Conservation (phyloP, 2,329 filamentous ascomycete species). For the Didymella segeticola region DNA sequence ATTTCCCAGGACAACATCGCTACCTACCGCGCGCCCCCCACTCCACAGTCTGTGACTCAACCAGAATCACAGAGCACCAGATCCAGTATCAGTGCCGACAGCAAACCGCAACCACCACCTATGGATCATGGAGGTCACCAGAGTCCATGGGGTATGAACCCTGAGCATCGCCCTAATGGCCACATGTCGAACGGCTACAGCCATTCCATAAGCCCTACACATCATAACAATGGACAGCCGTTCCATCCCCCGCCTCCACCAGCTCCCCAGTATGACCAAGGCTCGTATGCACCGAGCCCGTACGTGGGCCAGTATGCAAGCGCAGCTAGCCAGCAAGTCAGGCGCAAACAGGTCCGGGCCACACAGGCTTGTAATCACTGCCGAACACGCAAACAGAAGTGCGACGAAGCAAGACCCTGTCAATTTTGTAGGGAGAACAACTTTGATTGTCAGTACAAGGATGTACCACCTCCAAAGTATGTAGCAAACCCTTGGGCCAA, state of each 20-base stretch:
- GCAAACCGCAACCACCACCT: conserved; percentile 36
- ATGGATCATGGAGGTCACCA: conserved; percentile 48
- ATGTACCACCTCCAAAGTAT: conserved; percentile 90
- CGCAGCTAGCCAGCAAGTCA: conserved; percentile 30
- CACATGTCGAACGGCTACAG: conserved; percentile 43
- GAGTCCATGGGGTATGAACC: conserved; percentile 40
- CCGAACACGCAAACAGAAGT: conserved; percentile 51
- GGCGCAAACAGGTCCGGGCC: conserved; percentile 48
- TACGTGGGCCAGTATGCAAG: conserved; percentile 41
- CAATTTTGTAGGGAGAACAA: conserved; percentile 82
- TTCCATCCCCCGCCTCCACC: conserved; percentile 41
- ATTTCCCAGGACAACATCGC: conserved; percentile 45
- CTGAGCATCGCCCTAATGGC: conserved; percentile 45
- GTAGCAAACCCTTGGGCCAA: conserved; percentile 36
- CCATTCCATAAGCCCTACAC: conserved; percentile 39
- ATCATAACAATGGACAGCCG: conserved; percentile 35
- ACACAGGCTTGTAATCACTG: conserved; percentile 70
- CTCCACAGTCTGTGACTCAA: conserved; percentile 33
- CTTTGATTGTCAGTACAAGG: conserved; percentile 85
- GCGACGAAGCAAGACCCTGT: conserved; percentile 50
- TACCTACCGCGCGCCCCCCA: conserved; percentile 41
- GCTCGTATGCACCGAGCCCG: conserved; percentile 33
- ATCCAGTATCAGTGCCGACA: conserved; percentile 36
- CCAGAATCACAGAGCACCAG: conserved; percentile 34
- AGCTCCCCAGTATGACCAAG: conserved; percentile 40